phyloP scores from a whole-genome alignment of 768 basidiomycete genomes.

The Tricholoma saponaceum region DNA sequence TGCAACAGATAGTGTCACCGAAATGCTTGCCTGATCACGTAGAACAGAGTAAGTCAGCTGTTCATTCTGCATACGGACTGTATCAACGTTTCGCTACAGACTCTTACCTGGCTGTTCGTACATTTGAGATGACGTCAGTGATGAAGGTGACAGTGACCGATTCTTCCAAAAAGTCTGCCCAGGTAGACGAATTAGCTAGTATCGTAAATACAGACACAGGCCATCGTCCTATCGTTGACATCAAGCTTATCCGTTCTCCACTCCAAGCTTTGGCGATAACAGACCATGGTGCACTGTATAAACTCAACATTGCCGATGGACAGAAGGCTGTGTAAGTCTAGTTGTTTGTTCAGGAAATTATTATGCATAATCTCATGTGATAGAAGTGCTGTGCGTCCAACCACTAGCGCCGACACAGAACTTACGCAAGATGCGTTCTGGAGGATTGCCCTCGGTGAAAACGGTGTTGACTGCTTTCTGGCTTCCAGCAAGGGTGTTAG shows the following conservation, averaged over 20 bases:
- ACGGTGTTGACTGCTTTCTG: slow-evolving; percentile 37
- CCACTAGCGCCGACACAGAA: slow-evolving; percentile 3
- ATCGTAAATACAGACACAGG: slow-evolving; percentile 38
- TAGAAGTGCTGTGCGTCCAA: slow-evolving; percentile 8
- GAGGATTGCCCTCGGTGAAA: slow-evolving; percentile 40
- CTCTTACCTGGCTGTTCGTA: slow-evolving; percentile 39
- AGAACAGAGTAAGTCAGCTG: slow-evolving; percentile 4
- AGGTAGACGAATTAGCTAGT: slow-evolving; percentile 29
- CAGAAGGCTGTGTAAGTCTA: slow-evolving; percentile 36
- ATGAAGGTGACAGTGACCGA: slow-evolving; percentile 23
- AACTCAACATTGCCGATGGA: slow-evolving; percentile 33
- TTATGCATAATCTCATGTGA: neutral
- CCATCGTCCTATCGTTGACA: slow-evolving; percentile 41
- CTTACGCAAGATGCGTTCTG: slow-evolving; percentile 41
- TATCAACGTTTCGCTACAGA: slow-evolving; percentile 13
- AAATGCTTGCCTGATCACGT: slow-evolving; percentile 1
- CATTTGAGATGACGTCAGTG: slow-evolving; percentile 39
- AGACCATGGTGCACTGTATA: slow-evolving; percentile 48
- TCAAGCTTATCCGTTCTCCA: slow-evolving; percentile 32
- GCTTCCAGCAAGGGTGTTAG: slow-evolving; percentile 40
- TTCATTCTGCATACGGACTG: neutral
- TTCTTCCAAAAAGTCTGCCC: slow-evolving; percentile 9
- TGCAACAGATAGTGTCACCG: slow-evolving; percentile 54
- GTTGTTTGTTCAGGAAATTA: neutral
- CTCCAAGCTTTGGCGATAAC: slow-evolving; percentile 43